Conservation (phyloP, 768 basidiomycete species). For the Mycena venus region DNA sequence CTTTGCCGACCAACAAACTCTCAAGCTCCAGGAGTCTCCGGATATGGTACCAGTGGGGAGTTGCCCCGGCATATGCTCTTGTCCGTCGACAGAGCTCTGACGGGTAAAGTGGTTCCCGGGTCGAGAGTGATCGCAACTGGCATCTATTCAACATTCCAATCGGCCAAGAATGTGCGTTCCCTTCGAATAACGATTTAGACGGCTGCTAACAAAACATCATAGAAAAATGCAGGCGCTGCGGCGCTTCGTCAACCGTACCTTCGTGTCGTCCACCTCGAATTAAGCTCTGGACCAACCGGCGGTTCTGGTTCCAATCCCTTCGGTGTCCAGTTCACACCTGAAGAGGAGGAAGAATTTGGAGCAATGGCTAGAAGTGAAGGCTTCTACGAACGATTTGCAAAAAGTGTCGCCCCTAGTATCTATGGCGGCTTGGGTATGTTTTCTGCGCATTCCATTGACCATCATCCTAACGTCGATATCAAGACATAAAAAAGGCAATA, state of each 20-base stretch:
- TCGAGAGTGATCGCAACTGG: conserved; percentile 96
- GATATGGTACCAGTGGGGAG: conserved; percentile 99
- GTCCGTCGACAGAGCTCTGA: conserved; percentile 91
- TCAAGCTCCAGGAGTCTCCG: conserved; percentile 98
- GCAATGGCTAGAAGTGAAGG: conserved; percentile 90
- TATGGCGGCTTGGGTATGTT: conserved; percentile 89
- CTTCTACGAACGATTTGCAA: conserved; percentile 94
- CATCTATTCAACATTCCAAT: conserved; percentile 96
- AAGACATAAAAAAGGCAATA: conserved; percentile 99
- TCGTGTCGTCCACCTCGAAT: conserved; percentile 91
- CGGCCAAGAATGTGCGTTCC: conserved; percentile 80
- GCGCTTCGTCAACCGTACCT: conserved; percentile 96
- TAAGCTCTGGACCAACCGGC: conserved; percentile 82
- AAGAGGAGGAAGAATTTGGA: conserved; percentile 97
- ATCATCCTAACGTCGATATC: conserved; percentile 23
- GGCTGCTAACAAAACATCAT: background rate
- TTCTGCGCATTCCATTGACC: background rate
- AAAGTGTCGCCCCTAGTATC: conserved; percentile 96
- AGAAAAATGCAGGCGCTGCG: conserved; percentile 88
- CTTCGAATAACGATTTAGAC: background rate
- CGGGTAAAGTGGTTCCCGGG: conserved; percentile 94
- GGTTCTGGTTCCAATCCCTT: conserved; percentile 85
- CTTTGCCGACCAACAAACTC: conserved; percentile 95
- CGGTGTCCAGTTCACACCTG: conserved; percentile 89
- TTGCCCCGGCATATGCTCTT: conserved; percentile 95